Evolutionary conservation across 2,329 filamentous ascomycete species (phyloP).

Genomic region (Cercospora sesami): DNA sequence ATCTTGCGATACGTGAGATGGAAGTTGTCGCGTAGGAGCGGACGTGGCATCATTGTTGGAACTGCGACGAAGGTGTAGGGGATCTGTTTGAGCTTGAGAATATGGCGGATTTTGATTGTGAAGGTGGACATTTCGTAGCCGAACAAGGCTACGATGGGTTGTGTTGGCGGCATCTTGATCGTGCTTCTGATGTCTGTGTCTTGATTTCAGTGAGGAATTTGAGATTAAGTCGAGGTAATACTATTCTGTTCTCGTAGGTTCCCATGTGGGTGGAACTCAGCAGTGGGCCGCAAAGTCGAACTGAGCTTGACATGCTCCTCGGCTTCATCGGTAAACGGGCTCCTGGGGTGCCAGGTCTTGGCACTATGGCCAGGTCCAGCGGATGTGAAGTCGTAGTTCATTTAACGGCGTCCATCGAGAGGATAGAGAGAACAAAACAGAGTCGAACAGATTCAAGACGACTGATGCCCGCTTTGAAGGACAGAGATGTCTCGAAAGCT

Average conservation of each 20-base stretch:
- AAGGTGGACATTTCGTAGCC: conserved; percentile 36
- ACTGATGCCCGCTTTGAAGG: neutral
- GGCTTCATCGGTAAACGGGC: neutral
- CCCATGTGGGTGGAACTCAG: neutral
- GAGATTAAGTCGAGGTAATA: neutral
- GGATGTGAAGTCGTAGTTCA: neutral
- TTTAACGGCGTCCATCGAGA: neutral
- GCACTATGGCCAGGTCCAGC: neutral
- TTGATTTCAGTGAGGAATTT: neutral
- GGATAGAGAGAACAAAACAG: neutral
- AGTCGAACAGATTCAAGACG: neutral
- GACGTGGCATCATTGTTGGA: conserved; percentile 45
- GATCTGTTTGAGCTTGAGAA: conserved; percentile 42
- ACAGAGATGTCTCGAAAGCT: neutral
- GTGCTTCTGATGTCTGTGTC: neutral
- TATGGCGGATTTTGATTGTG: conserved; percentile 42
- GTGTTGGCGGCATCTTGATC: conserved; percentile 10
- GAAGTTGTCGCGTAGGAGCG: conserved; percentile 41
- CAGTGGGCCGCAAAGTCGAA: neutral
- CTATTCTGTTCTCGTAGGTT: neutral
- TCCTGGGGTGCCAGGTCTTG: neutral
- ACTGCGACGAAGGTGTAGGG: conserved; percentile 42
- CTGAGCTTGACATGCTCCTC: neutral
- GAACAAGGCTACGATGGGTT: conserved; percentile 32
- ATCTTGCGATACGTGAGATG: conserved; percentile 44